phyloP scores from a whole-genome alignment of 164 flowering plant species.

The Sextonia rubra region DNA sequence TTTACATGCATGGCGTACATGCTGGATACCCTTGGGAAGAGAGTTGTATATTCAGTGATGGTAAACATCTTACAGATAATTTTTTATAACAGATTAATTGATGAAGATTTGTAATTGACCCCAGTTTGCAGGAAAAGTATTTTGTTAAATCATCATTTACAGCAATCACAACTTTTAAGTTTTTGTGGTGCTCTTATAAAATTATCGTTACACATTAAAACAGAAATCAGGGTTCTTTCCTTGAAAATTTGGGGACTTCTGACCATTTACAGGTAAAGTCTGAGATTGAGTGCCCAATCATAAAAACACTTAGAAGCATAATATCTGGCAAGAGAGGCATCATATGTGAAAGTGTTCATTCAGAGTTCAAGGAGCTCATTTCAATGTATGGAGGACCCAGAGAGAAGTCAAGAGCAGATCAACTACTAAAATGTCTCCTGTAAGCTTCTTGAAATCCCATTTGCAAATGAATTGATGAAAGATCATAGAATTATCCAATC shows the following conservation, averaged over 20 bases:
- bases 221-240: too few species aligned
- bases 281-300: slow-evolving; percentile 67
- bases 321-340: slow-evolving; percentile 60
- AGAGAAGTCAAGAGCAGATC: slow-evolving; percentile 67
- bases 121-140: too few species aligned
- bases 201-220: too few species aligned
- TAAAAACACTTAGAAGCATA: slow-evolving; percentile 32
- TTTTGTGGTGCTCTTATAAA: too few species aligned
- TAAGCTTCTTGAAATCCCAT: slow-evolving; percentile 30
- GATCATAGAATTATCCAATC: neutral
- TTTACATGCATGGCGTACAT: too few species aligned
- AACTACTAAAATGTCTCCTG: slow-evolving; percentile 49
- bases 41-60: too few species aligned
- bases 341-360: slow-evolving; percentile 57
- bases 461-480: neutral
- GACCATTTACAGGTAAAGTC: slow-evolving; percentile 47
- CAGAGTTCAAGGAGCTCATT: slow-evolving; percentile 76
- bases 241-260: neutral
- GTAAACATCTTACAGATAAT: too few species aligned
- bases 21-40: too few species aligned
- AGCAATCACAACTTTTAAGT: neutral
- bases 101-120: too few species aligned
- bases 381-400: slow-evolving; percentile 78
- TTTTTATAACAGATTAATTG: too few species aligned
- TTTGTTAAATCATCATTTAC: too few species aligned